Percentiles rank a stretch among this genome's conserved stretches.
Evolutionary conservation across 768 basidiomycete genomes (phyloP).

Genomic region (Mycena olivaceomarginata): DNA sequence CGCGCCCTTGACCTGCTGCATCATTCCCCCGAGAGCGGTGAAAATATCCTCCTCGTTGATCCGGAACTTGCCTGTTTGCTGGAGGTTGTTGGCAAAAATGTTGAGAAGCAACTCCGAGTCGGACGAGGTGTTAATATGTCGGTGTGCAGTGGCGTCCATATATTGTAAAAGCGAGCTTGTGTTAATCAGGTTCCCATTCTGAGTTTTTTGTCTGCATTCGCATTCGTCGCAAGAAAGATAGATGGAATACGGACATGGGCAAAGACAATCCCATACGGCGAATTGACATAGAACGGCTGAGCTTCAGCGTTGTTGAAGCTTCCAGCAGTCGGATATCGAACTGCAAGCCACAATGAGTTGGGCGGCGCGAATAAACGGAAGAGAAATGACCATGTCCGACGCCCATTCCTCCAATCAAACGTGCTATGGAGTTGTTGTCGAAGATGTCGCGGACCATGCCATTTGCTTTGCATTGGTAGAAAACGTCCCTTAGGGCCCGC

Average conservation of each 20-base stretch:
- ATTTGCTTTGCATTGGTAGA: constrained; percentile 99
- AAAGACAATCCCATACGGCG: constrained; percentile 99
- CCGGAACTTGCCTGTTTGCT: constrained; percentile 98
- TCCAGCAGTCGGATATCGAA: constrained; percentile 98
- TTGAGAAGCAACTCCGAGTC: constrained; percentile 98
- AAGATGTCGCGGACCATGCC: constrained; percentile 99
- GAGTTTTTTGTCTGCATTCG: constrained; percentile 34
- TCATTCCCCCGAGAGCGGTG: constrained; percentile 92
- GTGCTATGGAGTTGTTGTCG: constrained; percentile 84
- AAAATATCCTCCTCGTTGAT: constrained; percentile 99
- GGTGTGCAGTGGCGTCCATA: constrained; percentile 97
- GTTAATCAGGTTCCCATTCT: constrained; percentile 99
- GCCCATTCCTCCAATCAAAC: constrained; percentile 95
- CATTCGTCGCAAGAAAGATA: constrained; percentile 10
- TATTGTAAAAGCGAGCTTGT: constrained; percentile 90
- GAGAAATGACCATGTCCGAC: constrained; percentile 90
- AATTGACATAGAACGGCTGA: constrained; percentile 99
- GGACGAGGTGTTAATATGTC: constrained; percentile 99
- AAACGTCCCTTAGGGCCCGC: constrained; percentile 96
- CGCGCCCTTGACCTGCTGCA: constrained; percentile 92
- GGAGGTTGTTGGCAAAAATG: constrained; percentile 97
- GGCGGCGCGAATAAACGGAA: constrained; percentile 27
- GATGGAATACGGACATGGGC: constrained; percentile 80
- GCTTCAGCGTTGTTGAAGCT: constrained; percentile 98
- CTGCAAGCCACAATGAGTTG: constrained; percentile 62